These are phyloP conservation scores for Aspergillus cristatus DNA, from an alignment of 495 filamentous ascomycete species.

Conservation along the genomic window DNA sequence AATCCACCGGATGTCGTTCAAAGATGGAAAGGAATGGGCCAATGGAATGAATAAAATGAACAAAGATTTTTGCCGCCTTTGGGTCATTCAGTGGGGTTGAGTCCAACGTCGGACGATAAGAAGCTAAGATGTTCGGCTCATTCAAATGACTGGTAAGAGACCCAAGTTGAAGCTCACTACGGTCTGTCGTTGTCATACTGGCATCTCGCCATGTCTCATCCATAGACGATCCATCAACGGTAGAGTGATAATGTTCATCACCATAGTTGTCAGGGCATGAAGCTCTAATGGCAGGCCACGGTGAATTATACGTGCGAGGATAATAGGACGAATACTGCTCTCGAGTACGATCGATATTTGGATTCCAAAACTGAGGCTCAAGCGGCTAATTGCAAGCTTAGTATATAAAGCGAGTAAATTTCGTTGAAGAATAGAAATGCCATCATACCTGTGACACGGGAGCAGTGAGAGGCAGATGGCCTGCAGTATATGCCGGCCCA, in stretches of 20 bases:
- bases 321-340: conserved; percentile 9
- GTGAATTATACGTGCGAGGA: conserved; percentile 10
- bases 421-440: background rate
- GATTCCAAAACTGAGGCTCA: no score
- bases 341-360: background rate
- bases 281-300: conserved; percentile 20
- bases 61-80: conserved; percentile 77
- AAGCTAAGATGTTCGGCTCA: conserved; percentile 62
- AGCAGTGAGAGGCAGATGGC: no score
- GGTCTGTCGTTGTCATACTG: conserved; percentile 41
- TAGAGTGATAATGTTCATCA: conserved; percentile 53
- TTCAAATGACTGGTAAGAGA: conserved; percentile 59
- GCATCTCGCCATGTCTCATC: no score
- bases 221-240: no score
- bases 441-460: background rate
- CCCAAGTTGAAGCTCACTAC: conserved; percentile 41
- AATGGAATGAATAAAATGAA: conserved; percentile 86
- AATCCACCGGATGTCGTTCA: conserved; percentile 74
- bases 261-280: conserved; percentile 44
- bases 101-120: conserved; percentile 62
- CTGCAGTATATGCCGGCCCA: no score
- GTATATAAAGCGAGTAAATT: no score
- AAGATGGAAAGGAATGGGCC: conserved; percentile 82
- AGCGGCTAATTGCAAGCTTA: no score
- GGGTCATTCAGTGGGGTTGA: conserved; percentile 78